These are phyloP conservation scores for Aureobasidium uvarum DNA, from an alignment of 2,329 filamentous ascomycete genomes.

Conservation along the genomic window DNA sequence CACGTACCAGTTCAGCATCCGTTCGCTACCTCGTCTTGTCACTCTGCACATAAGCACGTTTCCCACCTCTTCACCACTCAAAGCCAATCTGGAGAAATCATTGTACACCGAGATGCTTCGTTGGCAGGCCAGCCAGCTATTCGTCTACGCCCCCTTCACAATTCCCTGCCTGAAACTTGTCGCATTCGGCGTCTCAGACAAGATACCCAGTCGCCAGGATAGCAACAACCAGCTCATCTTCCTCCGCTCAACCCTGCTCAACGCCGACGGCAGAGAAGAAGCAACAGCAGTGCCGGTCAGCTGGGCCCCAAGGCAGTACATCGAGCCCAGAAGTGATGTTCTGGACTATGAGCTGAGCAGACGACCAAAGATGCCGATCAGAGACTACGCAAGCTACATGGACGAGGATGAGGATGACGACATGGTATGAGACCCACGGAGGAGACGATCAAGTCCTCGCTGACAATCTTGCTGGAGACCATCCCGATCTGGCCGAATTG, in stretches of 20 bases:
- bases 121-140: background rate
- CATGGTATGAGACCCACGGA: background rate
- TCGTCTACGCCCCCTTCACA: background rate
- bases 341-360: slow-evolving; percentile 47
- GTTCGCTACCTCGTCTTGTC: slow-evolving; percentile 41
- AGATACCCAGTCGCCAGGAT: slow-evolving; percentile 50
- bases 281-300: slow-evolving; percentile 47
- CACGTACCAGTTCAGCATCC: slow-evolving; percentile 27
- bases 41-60: slow-evolving; percentile 52
- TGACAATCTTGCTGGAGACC: slow-evolving; percentile 5
- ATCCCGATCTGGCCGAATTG: background rate
- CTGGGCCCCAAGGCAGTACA: slow-evolving; percentile 48
- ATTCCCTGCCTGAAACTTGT: slow-evolving; percentile 44
- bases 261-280: slow-evolving; percentile 44
- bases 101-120: slow-evolving; percentile 11
- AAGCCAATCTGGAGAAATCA: slow-evolving; percentile 31
- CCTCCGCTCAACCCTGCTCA: slow-evolving; percentile 45
- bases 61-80: slow-evolving; percentile 47
- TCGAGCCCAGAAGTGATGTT: slow-evolving; percentile 48
- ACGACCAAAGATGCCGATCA: slow-evolving; percentile 41
- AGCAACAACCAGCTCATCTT: slow-evolving; percentile 49
- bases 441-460: background rate
- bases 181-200: slow-evolving; percentile 49
- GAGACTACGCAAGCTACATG: slow-evolving; percentile 32
- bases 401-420: slow-evolving; percentile 20